Percentiles rank a stretch among this genome's conserved stretches.
phyloP scores from a whole-genome alignment of 805 yeast species.

The Schizosaccharomyces lindneri region DNA sequence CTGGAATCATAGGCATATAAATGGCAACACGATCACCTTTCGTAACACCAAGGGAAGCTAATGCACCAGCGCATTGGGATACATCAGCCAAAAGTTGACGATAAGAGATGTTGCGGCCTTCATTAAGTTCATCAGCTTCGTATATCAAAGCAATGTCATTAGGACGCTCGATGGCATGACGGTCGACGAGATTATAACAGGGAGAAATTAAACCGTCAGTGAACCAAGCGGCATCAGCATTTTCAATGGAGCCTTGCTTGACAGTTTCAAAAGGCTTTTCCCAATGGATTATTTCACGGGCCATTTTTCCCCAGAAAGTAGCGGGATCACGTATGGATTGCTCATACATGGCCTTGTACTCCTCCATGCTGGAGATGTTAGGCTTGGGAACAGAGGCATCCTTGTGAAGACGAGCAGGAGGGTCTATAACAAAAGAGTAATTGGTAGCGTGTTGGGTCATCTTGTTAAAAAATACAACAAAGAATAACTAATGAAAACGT shows the following conservation, averaged over 20 bases:
- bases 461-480: not conserved
- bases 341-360: slow-evolving; percentile 44
- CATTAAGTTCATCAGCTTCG: slow-evolving; percentile 77
- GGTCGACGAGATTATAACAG: slow-evolving; percentile 75
- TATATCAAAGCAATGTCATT: slow-evolving; percentile 46
- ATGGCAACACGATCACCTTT: slow-evolving; percentile 95
- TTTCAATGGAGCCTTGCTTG: slow-evolving; percentile 33
- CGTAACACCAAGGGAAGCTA: slow-evolving; percentile 60
- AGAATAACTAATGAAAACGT: no score
- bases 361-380: slow-evolving; percentile 33
- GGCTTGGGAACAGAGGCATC: slow-evolving; percentile 34
- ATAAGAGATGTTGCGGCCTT: slow-evolving; percentile 52
- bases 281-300: slow-evolving; percentile 54
- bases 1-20: slow-evolving; percentile 93
- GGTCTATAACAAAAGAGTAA: not conserved
- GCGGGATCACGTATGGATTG: slow-evolving; percentile 62
- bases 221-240: slow-evolving; percentile 84
- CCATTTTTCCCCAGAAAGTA: slow-evolving; percentile 54
- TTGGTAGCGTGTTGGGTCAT: not conserved
- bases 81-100: slow-evolving; percentile 71
- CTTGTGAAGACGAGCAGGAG: slow-evolving; percentile 16
- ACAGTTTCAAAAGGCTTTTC: slow-evolving; percentile 48
- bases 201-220: slow-evolving; percentile 85
- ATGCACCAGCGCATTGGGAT: slow-evolving; percentile 61
- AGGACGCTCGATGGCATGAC: slow-evolving; percentile 78